Evolutionary conservation across 306 rosid genomes (phyloP).

Genomic region (Gynostemma pentaphyllum): DNA sequence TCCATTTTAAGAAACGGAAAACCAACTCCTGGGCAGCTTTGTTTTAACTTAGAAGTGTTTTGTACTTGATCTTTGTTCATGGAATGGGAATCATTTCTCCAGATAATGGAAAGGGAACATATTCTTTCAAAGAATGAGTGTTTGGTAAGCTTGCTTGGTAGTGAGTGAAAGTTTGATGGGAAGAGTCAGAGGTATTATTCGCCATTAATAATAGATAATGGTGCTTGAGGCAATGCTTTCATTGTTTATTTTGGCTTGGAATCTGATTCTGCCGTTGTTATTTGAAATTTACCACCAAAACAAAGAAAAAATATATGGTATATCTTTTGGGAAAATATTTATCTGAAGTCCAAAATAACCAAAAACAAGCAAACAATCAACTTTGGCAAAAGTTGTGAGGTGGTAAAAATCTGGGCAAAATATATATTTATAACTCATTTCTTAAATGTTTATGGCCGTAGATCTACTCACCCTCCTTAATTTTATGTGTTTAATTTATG

Average conservation of each 20-base stretch:
- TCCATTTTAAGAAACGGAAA: conserved; percentile 1
- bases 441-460: too few species aligned
- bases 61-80: not conserved
- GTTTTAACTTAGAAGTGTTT: not conserved
- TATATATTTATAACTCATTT: too few species aligned
- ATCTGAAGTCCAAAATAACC: too few species aligned
- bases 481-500: too few species aligned
- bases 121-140: not conserved
- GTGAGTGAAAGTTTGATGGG: not conserved
- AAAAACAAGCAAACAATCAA: too few species aligned
- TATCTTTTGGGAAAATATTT: too few species aligned
- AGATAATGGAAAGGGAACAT: conserved; percentile 2
- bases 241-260: not conserved
- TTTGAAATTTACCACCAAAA: not conserved
- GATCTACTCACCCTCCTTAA: too few species aligned
- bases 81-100: not conserved
- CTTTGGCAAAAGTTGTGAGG: too few species aligned
- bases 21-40: not conserved
- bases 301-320: not conserved
- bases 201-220: conserved; percentile 6
- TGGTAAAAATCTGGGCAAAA: too few species aligned
- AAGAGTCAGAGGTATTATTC: not conserved
- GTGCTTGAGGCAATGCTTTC: not conserved
- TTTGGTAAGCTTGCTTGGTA: not conserved
- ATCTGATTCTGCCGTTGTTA: not conserved